Base-by-base conservation (phyloP, 2,329 filamentous ascomycete species). In the Cercospora sesami region DNA sequence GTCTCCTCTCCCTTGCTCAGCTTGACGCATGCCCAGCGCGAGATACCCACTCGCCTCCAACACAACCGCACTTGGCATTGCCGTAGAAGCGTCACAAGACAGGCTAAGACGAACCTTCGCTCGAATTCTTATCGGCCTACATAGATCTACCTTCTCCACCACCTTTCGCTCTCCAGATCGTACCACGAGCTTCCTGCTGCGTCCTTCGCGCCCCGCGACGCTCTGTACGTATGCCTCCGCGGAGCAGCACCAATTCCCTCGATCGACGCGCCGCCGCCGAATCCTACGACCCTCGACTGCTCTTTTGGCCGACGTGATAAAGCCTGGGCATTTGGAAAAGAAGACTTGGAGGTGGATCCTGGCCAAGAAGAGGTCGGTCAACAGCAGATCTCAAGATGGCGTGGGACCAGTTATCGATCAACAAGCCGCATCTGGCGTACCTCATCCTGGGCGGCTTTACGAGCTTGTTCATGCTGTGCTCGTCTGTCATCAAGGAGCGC, bases 381-480 rank as follows among this genome's bases (percentile, higher is more conserved):
- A 51, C 45, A 51, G 63, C n/a, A 53, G 42, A 30, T 5, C 16
- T 53, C 45, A 78, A 74, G 71, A 93, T 93, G 91, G 89, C 89
- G 70, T 94, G 91, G 91, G 86, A 90, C 59, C 90, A 94, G 74
- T 86, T 94, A 63, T 89, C 89, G 69, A 90, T 98, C 83, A 97
- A 96, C 82, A 91, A 90, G 85, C 92, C 95, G 76, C 95, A 99
- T 85, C 81, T 98, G 92, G 95, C 96, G 73, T 99, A 99, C 82
- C 93, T 98, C 82, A 97, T 99, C 81, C 85, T 99, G 66, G 95
- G 95, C 76, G 95, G 94, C 79, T 99, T 99, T 83, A 99, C 95
- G 74, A 93, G 91, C 69, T 84, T 99, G 75, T 99, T 99, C 83
- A 99, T 99, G 95, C 85, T 99, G 68, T 97, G 93, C 81, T 99